A percentile compares a stretch with the other conserved stretches of the same genome.
These are phyloP conservation scores for Fusarium proliferatum DNA, from an alignment of 2,329 filamentous ascomycete genomes.

Conservation along the genomic window DNA sequence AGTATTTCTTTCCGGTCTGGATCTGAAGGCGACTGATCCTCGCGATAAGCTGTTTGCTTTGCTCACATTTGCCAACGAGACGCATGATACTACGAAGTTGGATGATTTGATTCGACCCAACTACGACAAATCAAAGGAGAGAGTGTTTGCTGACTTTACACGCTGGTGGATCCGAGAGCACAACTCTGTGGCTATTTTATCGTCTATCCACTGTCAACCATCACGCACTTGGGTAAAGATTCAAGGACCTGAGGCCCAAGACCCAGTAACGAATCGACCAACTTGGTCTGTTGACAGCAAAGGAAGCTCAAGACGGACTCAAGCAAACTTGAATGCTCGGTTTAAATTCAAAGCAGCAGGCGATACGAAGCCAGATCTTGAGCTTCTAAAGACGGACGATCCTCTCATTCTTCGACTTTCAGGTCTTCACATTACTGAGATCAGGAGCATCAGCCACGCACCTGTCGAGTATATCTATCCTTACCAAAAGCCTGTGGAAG, in stretches of 20 bases:
- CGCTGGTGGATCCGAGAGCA: slow-evolving; percentile 32
- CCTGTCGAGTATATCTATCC: slow-evolving; percentile 24
- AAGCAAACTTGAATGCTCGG: slow-evolving; percentile 9
- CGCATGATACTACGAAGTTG: not conserved
- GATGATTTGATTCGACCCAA: slow-evolving; percentile 30
- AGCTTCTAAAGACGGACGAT: not conserved
- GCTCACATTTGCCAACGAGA: slow-evolving; percentile 29
- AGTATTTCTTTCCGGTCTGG: slow-evolving; percentile 23
- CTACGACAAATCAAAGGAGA: slow-evolving; percentile 21
- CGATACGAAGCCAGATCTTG: slow-evolving; percentile 1
- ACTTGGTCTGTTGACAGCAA: slow-evolving; percentile 24
- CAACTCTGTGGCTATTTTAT: slow-evolving; percentile 21
- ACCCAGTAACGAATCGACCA: not conserved
- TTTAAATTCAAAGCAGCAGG: slow-evolving; percentile 25
- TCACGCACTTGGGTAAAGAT: slow-evolving; percentile 23
- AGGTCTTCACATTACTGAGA: not conserved
- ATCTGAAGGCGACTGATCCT: slow-evolving; percentile 33
- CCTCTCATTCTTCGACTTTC: slow-evolving; percentile 6
- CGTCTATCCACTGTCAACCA: slow-evolving; percentile 22
- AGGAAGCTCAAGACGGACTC: slow-evolving; percentile 16
- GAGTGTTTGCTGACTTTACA: slow-evolving; percentile 35
- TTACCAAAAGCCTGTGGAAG: not conserved
- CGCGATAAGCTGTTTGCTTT: slow-evolving; percentile 31
- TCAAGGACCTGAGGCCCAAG: not conserved
- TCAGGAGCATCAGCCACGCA: slow-evolving; percentile 8